phyloP scores from a whole-genome alignment of 768 basidiomycete species.

The Panus rudis region DNA sequence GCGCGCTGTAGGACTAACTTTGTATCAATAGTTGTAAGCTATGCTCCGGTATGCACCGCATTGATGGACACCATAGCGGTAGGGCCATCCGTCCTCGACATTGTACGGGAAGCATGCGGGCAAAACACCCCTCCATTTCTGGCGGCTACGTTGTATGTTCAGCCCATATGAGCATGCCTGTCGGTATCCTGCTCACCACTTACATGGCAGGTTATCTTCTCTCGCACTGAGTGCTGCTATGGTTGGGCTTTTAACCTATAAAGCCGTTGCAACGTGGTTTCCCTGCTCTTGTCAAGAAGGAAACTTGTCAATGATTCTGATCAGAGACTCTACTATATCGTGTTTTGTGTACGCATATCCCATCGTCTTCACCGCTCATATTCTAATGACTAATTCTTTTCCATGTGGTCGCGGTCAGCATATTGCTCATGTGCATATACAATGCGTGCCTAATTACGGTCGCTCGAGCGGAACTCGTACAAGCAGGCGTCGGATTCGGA shows the following conservation, averaged over 20 bases:
- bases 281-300: not conserved
- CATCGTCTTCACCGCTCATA: not conserved
- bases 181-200: too few species aligned
- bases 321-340: slow-evolving; percentile 8
- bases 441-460: not conserved
- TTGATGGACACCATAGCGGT: too few species aligned
- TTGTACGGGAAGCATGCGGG: too few species aligned
- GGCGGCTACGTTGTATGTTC: too few species aligned
- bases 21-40: too few species aligned
- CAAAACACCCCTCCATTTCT: too few species aligned
- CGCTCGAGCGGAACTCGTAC: slow-evolving; percentile 4
- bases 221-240: slow-evolving; percentile 4
- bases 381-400: not conserved
- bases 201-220: slow-evolving; percentile 3
- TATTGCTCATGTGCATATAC: not conserved
- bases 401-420: not conserved
- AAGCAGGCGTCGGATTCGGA: slow-evolving; percentile 5
- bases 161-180: too few species aligned
- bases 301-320: slow-evolving; percentile 7
- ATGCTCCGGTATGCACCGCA: too few species aligned
- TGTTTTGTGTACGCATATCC: slow-evolving; percentile 8
- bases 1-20: too few species aligned
- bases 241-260: slow-evolving; percentile 5
- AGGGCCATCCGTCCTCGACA: too few species aligned
- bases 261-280: slow-evolving; percentile 1